Base-by-base conservation (phyloP, 495 filamentous ascomycete species). In the Aspergillus mulundensis region DNA sequence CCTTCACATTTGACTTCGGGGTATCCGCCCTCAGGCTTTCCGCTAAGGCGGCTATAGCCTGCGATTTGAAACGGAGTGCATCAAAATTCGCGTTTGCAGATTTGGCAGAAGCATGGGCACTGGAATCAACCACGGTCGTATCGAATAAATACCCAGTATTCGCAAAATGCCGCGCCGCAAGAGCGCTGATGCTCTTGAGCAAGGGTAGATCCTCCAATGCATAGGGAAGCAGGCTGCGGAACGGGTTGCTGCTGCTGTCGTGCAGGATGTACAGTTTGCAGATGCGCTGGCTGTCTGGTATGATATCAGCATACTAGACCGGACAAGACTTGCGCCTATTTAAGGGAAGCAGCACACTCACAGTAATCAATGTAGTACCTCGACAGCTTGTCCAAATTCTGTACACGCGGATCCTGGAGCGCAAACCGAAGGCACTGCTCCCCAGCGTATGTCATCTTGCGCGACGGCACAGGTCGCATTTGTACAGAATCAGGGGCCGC, bases 231-330 rank as follows among this genome's bases (percentile, higher is more conserved):
- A 84, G 61, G 34, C 67, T 70, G 28, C 82, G 70, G 54, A 84
- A 81, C 4, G 82, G 82, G 54, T 85, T 85, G 25, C 65, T 73
- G 47, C 70, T 57, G 19, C 71, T 75, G 53, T 85, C 82, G 48
- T 81, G 71, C 24, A 82, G 72, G 25, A 84, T 76, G 32, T 83
- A 74, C 47, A 84, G 73, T 53, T 74, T 73, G 65, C 80, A 82
- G 50, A 84, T 77, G 8, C 72, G 71, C 30, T 70, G 70, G 36
- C 74, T 67, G 65, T 81, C 81, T 84, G 48, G 28, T 4, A 4
- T 10, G 28, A 10, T 4, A 5, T 10, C 3, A 15, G 6, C 7
- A 10, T 20, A 19, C 61, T 42, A 63, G 44, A 41, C 21, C 15
- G 58, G 3, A 20, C 20, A 24, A n/a, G n/a, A n/a, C n/a, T n/a